A percentile compares a stretch with the other conserved stretches of the same genome.
These are phyloP conservation scores for Buddleja alternifolia DNA, from an alignment of 257 asterid species.

Conservation along the genomic window DNA sequence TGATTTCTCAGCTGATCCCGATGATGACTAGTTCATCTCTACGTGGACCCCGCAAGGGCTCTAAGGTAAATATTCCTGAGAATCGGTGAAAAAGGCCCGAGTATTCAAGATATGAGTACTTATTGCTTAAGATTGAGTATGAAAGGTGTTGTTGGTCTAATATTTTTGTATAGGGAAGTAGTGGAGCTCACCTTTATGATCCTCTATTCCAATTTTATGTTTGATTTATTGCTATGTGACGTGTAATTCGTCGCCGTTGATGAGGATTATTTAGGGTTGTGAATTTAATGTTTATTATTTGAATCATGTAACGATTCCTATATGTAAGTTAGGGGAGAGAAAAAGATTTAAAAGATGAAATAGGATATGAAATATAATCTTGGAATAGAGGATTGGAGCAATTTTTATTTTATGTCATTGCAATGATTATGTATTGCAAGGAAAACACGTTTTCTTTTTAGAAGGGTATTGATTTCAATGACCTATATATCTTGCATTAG, in stretches of 20 bases:
- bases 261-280: background rate
- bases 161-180: slow-evolving; percentile 27
- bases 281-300: slow-evolving; percentile 1
- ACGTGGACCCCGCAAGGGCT: no score
- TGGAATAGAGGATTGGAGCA: slow-evolving; percentile 26
- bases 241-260: background rate
- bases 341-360: background rate
- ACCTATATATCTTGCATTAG: background rate
- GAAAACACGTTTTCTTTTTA: background rate
- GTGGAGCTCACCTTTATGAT: slow-evolving; percentile 16
- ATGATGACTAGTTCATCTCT: slow-evolving; percentile 49
- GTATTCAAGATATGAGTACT: background rate
- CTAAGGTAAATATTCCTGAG: no score
- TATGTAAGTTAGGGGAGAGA: background rate
- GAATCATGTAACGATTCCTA: background rate
- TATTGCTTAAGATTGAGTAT: background rate
- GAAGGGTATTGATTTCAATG: background rate
- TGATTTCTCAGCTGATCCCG: slow-evolving; percentile 72
- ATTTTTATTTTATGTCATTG: background rate
- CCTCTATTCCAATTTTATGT: slow-evolving; percentile 27
- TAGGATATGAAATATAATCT: slow-evolving; percentile 23
- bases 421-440: background rate
- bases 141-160: slow-evolving; percentile 11
- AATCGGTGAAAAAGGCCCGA: no score
- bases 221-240: background rate